Evolutionary conservation across 2,329 filamentous ascomycete genomes (phyloP).

Genomic region (Sporothrix schenckii): DNA sequence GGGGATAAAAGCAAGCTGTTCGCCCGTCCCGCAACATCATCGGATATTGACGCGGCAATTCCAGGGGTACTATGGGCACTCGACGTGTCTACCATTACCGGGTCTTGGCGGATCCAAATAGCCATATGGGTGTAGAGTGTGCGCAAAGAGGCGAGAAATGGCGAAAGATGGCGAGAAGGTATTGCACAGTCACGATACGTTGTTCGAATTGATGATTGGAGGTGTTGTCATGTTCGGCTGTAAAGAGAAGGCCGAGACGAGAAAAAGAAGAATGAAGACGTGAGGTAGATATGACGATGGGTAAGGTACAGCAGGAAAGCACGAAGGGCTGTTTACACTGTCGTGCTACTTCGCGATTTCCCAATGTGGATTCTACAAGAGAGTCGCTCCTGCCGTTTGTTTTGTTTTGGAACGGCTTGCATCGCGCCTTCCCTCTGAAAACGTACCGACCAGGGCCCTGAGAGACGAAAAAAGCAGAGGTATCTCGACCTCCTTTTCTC

Average conservation of each 20-base stretch:
- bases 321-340: neutral
- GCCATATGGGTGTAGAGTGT: neutral
- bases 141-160: neutral
- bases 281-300: too few species aligned
- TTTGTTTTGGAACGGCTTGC: neutral
- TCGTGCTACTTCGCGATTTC: neutral
- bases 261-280: neutral
- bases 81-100: neutral
- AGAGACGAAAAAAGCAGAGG: neutral
- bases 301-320: neutral
- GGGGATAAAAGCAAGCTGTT: neutral
- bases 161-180: neutral
- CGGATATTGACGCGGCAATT: neutral
- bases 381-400: neutral
- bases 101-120: conserved; percentile 10
- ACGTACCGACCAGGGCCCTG: neutral
- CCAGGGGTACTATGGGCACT: neutral
- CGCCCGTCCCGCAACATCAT: conserved; percentile 1
- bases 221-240: neutral
- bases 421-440: neutral
- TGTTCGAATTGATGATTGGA: neutral
- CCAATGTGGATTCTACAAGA: neutral
- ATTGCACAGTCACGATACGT: neutral
- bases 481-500: neutral
- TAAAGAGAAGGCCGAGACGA: neutral